phyloP scores from a whole-genome alignment of 352 stramenopile genomes.

The Thraustochytrium striatum region DNA sequence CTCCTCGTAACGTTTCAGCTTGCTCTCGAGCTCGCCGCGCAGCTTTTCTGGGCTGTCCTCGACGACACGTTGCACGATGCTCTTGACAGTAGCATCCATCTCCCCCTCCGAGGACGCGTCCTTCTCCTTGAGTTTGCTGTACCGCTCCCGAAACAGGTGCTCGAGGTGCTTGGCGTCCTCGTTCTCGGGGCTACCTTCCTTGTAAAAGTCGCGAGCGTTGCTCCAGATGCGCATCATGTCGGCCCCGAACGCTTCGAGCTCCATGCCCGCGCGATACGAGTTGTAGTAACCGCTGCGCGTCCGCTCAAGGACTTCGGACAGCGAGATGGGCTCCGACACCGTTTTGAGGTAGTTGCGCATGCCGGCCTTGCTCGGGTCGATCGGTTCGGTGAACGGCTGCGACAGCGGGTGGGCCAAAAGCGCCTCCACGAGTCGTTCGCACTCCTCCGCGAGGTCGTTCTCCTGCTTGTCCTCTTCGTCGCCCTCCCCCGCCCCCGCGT shows the following conservation, averaged over 20 bases:
- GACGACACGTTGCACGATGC: neutral
- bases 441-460: neutral
- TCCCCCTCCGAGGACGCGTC: neutral
- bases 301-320: constrained; percentile 34
- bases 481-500: neutral
- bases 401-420: constrained; percentile 19
- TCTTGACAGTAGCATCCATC: too few species aligned
- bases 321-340: constrained; percentile 14
- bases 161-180: constrained; percentile 16
- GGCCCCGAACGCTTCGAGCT: constrained; percentile 26
- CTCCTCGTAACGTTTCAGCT: neutral
- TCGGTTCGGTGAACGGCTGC: constrained; percentile 8
- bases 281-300: constrained; percentile 4
- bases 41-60: neutral
- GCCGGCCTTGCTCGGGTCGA: neutral
- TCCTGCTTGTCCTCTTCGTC: constrained; percentile 7
- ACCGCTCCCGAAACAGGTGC: neutral
- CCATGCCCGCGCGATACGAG: neutral
- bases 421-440: constrained; percentile 21
- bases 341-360: constrained; percentile 4
- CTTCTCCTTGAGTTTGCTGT: neutral
- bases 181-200: neutral
- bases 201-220: constrained; percentile 26
- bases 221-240: neutral
- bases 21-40: neutral